phyloP scores from a whole-genome alignment of 139 green algal species.

The Dunaliella sp. region DNA sequence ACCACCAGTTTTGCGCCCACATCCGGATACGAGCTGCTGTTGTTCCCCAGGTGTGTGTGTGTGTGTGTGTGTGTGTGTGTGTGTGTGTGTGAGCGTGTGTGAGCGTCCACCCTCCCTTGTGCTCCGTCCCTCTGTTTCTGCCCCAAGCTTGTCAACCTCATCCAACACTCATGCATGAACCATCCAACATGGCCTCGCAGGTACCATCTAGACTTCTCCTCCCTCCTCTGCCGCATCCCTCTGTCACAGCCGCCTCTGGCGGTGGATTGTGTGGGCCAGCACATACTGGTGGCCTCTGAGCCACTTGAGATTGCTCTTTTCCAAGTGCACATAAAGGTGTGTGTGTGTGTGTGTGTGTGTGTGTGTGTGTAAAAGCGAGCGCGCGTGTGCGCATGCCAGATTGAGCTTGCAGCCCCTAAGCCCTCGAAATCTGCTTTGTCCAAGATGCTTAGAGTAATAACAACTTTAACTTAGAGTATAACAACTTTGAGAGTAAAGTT shows the following conservation, averaged over 20 bases:
- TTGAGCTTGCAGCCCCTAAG: too few species aligned
- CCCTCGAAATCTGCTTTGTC: too few species aligned
- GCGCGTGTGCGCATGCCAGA: too few species aligned
- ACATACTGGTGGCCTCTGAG: conserved; percentile 71
- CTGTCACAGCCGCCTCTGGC: conserved; percentile 66
- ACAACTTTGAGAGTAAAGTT: too few species aligned
- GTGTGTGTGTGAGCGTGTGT: not conserved
- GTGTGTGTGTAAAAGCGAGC: too few species aligned
- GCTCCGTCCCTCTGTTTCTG: not conserved
- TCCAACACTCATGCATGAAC: too few species aligned
- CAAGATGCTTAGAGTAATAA: too few species aligned
- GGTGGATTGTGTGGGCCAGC: conserved; percentile 72
- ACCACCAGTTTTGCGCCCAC: conserved; percentile 4
- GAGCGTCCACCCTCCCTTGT: not conserved
- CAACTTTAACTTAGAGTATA: too few species aligned
- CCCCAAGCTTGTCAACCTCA: too few species aligned
- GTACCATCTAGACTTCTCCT: conserved; percentile 83
- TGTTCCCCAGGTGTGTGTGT: conserved; percentile 66
- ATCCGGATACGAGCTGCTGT: conserved; percentile 60
- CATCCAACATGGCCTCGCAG: too few species aligned
- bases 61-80: not conserved
- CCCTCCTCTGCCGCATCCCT: conserved; percentile 57
- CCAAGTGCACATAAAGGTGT: conserved; percentile 52
- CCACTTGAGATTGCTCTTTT: conserved; percentile 81
- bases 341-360: too few species aligned